Evolutionary conservation across 208 protist genomes (phyloP).

Genomic region (Acanthamoeba culbertsoni): DNA sequence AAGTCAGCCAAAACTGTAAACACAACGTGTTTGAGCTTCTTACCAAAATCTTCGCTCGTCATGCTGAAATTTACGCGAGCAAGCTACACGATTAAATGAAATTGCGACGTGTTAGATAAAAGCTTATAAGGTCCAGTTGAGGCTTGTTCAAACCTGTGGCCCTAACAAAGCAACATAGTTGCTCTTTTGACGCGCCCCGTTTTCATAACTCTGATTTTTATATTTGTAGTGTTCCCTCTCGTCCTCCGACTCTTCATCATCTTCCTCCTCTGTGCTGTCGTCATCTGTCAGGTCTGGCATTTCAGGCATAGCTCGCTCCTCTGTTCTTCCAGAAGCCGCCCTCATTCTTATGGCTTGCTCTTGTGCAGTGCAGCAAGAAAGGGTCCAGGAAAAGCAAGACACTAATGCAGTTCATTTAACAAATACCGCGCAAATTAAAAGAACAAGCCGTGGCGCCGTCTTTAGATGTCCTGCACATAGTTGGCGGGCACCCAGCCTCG

Average conservation of each 20-base stretch:
- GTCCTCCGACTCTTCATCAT: neutral
- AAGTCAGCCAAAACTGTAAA: too few relatives aligned
- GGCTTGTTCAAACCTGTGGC: neutral
- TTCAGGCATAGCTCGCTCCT: too few relatives aligned
- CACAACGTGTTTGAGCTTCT: too few relatives aligned
- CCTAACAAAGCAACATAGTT: neutral
- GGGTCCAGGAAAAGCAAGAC: too few relatives aligned
- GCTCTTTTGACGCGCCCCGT: neutral
- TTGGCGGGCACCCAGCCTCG: conserved; percentile 76
- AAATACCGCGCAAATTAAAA: too few relatives aligned
- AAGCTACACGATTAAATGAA: neutral
- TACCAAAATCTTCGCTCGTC: neutral
- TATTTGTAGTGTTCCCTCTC: neutral
- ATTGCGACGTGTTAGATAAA: neutral
- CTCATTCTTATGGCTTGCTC: too few relatives aligned
- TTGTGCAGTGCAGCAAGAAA: too few relatives aligned
- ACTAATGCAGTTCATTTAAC: too few relatives aligned
- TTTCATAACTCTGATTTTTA: neutral
- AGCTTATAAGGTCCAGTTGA: too few relatives aligned
- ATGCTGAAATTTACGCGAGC: neutral
- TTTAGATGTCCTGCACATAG: conserved; percentile 68
- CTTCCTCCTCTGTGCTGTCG: neutral
- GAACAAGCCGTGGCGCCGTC: too few relatives aligned
- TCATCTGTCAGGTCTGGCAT: neutral
- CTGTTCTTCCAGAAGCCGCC: too few relatives aligned